Evolutionary conservation across 306 rosid genomes (phyloP), one percentile per base, ranked within the genome.

Genomic region (Acacia confusa): DNA sequence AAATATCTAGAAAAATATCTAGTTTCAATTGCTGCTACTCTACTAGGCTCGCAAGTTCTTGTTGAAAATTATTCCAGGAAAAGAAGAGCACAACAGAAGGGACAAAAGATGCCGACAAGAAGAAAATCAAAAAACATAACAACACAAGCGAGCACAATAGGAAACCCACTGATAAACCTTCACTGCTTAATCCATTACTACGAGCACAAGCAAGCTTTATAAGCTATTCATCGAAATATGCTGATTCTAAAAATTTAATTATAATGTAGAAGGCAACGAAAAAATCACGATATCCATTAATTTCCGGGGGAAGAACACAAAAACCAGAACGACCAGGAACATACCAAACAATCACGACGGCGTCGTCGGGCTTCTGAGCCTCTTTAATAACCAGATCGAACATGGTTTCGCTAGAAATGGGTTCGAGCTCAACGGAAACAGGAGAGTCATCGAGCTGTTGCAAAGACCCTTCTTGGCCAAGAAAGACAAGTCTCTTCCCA

Each of bases 391-490:
- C 82, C 82, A 79, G 82, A 70, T 90, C 92, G 57, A 90, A 88
- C 20, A 85, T 83, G 84, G 25, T 44, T 74, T 90, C 92, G 83
- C 87, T 69, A 47, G 78, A 38, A 70, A 90, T 78, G 58, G 89
- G 85, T 40, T n/a, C 53, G 47, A 88, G 92, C 68, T 75, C 81
- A 34, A 90, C 50, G 14, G 92, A 86, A 24, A 75, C 82, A 24
- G 91, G 91, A 28, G 92, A 85, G 16, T 90, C 91, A 82, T 85
- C 86, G 41, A 82, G 79, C 81, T 83, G 86, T 50, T 76, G 86
- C 73, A 85, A 27, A 44, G 89, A 72, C 73, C 84, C 85, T 66
- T 79, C 87, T 36, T 76, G 87, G 43, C 45, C 75, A 1, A 76
- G 71, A 55, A 32, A 79, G 9, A 80, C 20, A 19, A 53, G 41